These are phyloP conservation scores for Fusarium nelsonii DNA, from an alignment of 2,329 filamentous ascomycete genomes.

Conservation along the genomic window DNA sequence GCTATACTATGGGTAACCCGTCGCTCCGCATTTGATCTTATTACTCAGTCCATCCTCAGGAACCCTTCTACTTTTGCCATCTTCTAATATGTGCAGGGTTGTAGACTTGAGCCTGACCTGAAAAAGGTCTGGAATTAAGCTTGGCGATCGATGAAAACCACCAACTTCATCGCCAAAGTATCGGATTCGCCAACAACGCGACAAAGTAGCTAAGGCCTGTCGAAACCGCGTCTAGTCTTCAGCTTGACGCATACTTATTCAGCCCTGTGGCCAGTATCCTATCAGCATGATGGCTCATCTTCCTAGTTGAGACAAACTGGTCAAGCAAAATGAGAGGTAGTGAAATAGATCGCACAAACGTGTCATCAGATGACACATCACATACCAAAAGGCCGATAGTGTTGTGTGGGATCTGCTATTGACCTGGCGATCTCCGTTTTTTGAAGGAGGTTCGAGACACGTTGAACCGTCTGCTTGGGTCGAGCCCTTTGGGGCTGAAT, in stretches of 20 bases:
- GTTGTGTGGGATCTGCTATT: not conserved
- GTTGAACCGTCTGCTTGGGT: not conserved
- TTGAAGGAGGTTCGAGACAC: conserved; percentile 11
- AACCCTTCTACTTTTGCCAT: accelerated
- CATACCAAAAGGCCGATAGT: not conserved
- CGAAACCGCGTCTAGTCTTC: not conserved
- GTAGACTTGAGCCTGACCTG: not conserved
- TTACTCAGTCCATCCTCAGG: not conserved
- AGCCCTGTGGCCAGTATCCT: conserved; percentile 1
- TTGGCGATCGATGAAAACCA: conserved; percentile 5
- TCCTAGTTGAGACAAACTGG: not conserved
- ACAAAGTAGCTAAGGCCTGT: not conserved
- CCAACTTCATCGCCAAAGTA: conserved; percentile 10
- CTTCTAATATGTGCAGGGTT: accelerated
- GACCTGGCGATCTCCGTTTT: conserved; percentile 21
- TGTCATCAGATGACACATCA: not conserved
- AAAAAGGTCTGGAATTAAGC: not conserved
- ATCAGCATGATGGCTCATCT: accelerated
- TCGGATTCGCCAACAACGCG: conserved; percentile 4
- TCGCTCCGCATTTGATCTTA: accelerated
- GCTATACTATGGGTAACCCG: too few relatives aligned
- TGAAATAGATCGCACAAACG: not conserved
- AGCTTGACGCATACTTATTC: not conserved
- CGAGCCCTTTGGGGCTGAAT: conserved; percentile 26
- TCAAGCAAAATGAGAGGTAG: not conserved